These are phyloP conservation scores for Clavispora asparagi DNA, from an alignment of 805 yeast genomes.

Conservation along the genomic window DNA sequence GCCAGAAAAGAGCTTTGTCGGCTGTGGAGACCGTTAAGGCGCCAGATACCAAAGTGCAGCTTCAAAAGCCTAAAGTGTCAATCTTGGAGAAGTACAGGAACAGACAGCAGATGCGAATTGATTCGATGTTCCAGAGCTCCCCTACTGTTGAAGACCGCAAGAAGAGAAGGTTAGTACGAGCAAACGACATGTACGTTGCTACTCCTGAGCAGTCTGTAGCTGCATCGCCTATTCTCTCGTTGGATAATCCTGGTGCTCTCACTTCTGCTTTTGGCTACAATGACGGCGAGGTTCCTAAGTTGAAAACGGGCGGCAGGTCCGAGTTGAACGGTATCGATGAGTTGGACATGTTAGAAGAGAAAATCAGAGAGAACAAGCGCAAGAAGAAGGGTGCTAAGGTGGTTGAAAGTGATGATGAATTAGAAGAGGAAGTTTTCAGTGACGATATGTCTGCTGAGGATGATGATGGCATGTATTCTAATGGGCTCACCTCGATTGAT, in stretches of 20 bases:
- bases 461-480: constrained; percentile 26
- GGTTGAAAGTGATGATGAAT: constrained; percentile 37
- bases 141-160: constrained; percentile 15
- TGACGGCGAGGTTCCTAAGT: constrained; percentile 6
- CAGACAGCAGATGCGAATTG: constrained; percentile 28
- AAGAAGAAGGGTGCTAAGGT: constrained; percentile 13
- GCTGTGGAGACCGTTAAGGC: constrained; percentile 7
- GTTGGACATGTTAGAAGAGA: constrained; percentile 36
- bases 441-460: constrained; percentile 47
- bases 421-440: constrained; percentile 41
- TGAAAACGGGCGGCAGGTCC: constrained; percentile 2
- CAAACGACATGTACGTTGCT: constrained; percentile 8
- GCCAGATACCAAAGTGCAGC: constrained; percentile 34
- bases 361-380: constrained; percentile 29
- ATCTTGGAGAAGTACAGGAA: constrained; percentile 38
- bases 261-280: constrained; percentile 2
- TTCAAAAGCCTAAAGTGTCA: constrained; percentile 35
- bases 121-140: constrained; percentile 13
- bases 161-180: constrained; percentile 34
- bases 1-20: constrained; percentile 14
- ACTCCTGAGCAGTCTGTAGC: not conserved
- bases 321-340: constrained; percentile 25
- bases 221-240: not conserved
- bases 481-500: constrained; percentile 49
- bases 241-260: constrained; percentile 1